These are phyloP conservation scores for Globisporangium carolinianum DNA, from an alignment of 352 stramenopile species.

Conservation along the genomic window DNA sequence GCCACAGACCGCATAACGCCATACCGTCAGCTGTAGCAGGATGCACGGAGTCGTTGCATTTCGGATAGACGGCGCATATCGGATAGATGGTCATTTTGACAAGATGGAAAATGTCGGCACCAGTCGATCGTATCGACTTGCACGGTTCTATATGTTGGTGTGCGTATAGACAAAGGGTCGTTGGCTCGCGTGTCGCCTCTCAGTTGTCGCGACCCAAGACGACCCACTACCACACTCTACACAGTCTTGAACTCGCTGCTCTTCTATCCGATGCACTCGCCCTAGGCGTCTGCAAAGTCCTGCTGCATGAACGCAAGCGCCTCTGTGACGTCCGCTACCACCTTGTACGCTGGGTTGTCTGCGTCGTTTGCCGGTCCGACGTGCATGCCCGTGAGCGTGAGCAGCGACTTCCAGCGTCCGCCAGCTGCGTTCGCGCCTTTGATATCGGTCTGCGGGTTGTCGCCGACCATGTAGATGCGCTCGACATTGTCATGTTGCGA, in stretches of 20 bases:
- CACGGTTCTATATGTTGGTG: background rate
- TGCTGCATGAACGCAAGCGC: slow-evolving; percentile 74
- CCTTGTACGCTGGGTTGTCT: slow-evolving; percentile 52
- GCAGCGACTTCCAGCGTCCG: slow-evolving; percentile 76
- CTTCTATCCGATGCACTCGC: too few relatives aligned
- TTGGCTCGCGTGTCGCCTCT: background rate
- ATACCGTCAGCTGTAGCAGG: too few relatives aligned
- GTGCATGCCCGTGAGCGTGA: slow-evolving; percentile 83
- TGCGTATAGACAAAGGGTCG: background rate
- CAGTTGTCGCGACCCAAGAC: too few relatives aligned
- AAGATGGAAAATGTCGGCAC: background rate
- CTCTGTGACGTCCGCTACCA: slow-evolving; percentile 62
- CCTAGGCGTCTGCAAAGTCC: slow-evolving; percentile 34
- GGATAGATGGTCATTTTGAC: background rate
- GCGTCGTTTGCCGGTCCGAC: slow-evolving; percentile 57
- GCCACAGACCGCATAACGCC: slow-evolving; percentile 72
- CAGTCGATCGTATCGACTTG: too few relatives aligned
- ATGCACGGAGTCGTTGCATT: too few relatives aligned
- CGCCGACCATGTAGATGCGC: slow-evolving; percentile 83
- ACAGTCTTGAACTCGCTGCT: too few relatives aligned
- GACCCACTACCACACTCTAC: too few relatives aligned
- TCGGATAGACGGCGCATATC: too few relatives aligned
- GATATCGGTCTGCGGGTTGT: slow-evolving; percentile 82
- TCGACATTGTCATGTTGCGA: slow-evolving; percentile 55
- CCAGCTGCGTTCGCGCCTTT: slow-evolving; percentile 67